Percentiles rank a stretch among this genome's conserved stretches.
phyloP scores from a whole-genome alignment of 768 basidiomycete genomes.

The Tricholoma flavovirens region DNA sequence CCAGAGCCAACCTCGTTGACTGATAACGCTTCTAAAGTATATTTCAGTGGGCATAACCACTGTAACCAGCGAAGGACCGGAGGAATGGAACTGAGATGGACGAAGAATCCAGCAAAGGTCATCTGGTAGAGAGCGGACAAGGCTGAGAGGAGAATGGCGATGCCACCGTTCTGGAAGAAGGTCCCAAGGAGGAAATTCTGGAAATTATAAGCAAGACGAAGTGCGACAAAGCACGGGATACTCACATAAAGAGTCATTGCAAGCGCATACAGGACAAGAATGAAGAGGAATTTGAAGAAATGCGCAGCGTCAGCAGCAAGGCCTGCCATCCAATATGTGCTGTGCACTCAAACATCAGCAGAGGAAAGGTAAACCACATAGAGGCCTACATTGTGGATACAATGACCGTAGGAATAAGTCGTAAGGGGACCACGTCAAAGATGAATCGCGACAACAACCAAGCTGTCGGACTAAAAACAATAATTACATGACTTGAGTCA shows the following conservation, averaged over 20 bases:
- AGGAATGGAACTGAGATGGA: conserved; percentile 79
- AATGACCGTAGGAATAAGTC: conserved; percentile 84
- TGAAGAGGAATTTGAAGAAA: conserved; percentile 94
- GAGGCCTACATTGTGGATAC: conserved; percentile 70
- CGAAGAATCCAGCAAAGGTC: conserved; percentile 92
- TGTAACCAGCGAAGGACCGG: conserved; percentile 92
- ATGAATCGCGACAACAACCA: conserved; percentile 88
- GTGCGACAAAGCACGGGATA: conserved; percentile 7
- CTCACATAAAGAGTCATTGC: conserved; percentile 83
- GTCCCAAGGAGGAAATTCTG: conserved; percentile 90
- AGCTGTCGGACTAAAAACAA: conserved; percentile 60
- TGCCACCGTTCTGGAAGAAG: conserved; percentile 78
- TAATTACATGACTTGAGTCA: not conserved
- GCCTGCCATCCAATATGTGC: conserved; percentile 96
- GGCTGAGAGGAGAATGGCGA: conserved; percentile 85
- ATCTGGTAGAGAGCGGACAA: conserved; percentile 73
- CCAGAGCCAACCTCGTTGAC: conserved; percentile 93
- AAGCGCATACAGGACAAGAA: conserved; percentile 79
- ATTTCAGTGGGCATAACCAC: conserved; percentile 85
- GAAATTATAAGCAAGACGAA: not conserved
- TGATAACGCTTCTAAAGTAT: conserved; percentile 74
- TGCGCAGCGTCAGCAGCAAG: conserved; percentile 68
- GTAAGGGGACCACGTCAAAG: conserved; percentile 86
- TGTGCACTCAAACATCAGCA: conserved; percentile 21
- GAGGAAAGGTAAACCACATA: not conserved